These are phyloP conservation scores for Chaetomidium leptoderma DNA, from an alignment of 495 filamentous ascomycete species.

Conservation along the genomic window DNA sequence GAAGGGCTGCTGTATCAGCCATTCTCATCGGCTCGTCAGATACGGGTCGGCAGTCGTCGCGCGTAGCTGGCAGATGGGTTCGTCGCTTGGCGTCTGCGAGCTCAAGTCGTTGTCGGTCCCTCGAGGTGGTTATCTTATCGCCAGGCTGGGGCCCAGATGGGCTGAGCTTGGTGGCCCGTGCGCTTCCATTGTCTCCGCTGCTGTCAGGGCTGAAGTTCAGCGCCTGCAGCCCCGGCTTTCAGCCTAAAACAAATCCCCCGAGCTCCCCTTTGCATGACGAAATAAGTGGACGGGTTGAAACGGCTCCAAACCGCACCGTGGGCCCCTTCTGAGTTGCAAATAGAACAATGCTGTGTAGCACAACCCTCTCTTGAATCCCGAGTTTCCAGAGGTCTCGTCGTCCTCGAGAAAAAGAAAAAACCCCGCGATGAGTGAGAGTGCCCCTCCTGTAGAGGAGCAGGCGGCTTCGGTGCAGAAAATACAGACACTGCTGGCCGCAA, in stretches of 20 bases:
- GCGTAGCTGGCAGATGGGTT: too few species aligned
- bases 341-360: background rate
- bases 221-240: background rate
- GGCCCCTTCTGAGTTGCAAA: background rate
- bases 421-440: constrained; percentile 15
- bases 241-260: background rate
- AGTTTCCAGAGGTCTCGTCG: background rate
- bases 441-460: constrained; percentile 6
- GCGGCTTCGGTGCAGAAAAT: constrained; percentile 37
- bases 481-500: constrained; percentile 47
- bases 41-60: too few species aligned
- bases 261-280: background rate
- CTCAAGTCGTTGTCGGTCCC: background rate
- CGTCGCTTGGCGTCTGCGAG: background rate
- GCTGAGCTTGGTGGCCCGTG: background rate
- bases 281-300: background rate
- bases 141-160: background rate
- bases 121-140: constrained; percentile 11
- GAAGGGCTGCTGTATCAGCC: constrained; percentile 14
- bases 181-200: too few species aligned
- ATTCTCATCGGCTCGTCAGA: too few species aligned
- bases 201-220: background rate
- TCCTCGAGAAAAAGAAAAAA: background rate
- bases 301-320: background rate
- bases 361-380: background rate